Evolutionary conservation across 2,329 filamentous ascomycete genomes (phyloP).

Genomic region (Rhynchosporium graminicola): DNA sequence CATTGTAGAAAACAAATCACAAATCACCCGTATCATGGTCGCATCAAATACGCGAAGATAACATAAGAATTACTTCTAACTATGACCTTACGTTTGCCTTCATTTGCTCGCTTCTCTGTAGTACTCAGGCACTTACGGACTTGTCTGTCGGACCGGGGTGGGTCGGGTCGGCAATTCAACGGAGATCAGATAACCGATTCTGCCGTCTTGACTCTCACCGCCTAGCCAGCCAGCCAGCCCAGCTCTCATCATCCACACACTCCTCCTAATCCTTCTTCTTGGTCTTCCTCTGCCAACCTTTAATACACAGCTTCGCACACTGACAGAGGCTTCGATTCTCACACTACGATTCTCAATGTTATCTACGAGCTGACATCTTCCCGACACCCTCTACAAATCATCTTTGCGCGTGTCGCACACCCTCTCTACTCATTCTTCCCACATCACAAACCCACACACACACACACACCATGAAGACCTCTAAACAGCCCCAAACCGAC

Average conservation of each 20-base stretch:
- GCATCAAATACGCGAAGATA: too few species aligned
- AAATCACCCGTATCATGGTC: too few species aligned
- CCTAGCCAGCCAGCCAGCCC: slow-evolving; percentile 11
- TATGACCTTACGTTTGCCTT: too few species aligned
- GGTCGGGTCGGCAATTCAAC: slow-evolving; percentile 14
- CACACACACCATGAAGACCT: slow-evolving; percentile 40
- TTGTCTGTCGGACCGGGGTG: neutral
- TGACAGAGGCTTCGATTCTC: slow-evolving; percentile 12
- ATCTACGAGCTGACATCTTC: slow-evolving; percentile 9
- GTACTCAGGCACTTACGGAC: too few species aligned
- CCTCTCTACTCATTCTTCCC: slow-evolving; percentile 12
- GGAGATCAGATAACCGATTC: slow-evolving; percentile 11
- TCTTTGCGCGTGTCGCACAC: slow-evolving; percentile 19
- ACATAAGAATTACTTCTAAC: too few species aligned
- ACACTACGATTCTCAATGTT: slow-evolving; percentile 11
- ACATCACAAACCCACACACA: slow-evolving; percentile 19
- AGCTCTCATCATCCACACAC: slow-evolving; percentile 7
- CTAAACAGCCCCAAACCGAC: slow-evolving; percentile 37
- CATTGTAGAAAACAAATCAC: too few species aligned
- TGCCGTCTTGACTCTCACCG: slow-evolving; percentile 3
- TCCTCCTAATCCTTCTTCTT: neutral
- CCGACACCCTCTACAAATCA: slow-evolving; percentile 1
- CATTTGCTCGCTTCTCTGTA: too few species aligned
- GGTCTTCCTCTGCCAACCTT: slow-evolving; percentile 5
- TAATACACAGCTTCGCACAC: slow-evolving; percentile 20